These are phyloP conservation scores for Leishmania turanica DNA, from an alignment of 208 protist species.

Conservation along the genomic window DNA sequence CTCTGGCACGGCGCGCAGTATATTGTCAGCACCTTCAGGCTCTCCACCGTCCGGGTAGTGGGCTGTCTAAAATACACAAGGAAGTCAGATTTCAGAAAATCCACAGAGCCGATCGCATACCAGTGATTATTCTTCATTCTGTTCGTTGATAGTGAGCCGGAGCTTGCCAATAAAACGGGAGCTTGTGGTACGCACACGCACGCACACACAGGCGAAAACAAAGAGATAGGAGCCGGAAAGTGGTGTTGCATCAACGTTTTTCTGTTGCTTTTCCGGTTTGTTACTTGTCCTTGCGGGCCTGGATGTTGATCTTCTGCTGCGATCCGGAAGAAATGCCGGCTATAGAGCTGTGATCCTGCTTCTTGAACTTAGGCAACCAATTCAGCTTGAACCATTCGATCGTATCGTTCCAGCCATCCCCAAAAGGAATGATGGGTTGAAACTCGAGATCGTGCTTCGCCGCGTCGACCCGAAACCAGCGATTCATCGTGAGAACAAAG, in stretches of 20 bases:
- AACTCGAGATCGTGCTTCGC: conserved; percentile 89
- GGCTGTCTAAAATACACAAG: conserved; percentile 1
- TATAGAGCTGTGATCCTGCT: conserved; percentile 62
- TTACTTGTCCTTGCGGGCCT: conserved; percentile 47
- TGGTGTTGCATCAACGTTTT: neutral
- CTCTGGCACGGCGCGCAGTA: neutral
- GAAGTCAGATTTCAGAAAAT: neutral
- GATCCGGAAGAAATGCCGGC: conserved; percentile 73
- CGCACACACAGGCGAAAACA: conserved; percentile 1
- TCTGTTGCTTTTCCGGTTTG: neutral
- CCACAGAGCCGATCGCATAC: neutral
- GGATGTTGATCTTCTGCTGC: conserved; percentile 92
- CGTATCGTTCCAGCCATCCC: conserved; percentile 87
- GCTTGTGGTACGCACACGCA: neutral
- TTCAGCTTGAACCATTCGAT: conserved; percentile 91
- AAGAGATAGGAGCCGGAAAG: neutral
- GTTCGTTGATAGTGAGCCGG: neutral
- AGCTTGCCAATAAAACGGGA: neutral
- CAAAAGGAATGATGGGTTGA: conserved; percentile 88
- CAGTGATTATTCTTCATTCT: neutral
- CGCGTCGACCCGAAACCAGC: conserved; percentile 93
- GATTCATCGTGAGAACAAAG: conserved; percentile 95
- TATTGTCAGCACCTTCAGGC: neutral
- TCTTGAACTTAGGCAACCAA: conserved; percentile 88
- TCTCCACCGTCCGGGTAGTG: neutral